These are phyloP conservation scores for Veloboletus limbatus DNA, from an alignment of 1,284 basidiomycete genomes.

Conservation along the genomic window DNA sequence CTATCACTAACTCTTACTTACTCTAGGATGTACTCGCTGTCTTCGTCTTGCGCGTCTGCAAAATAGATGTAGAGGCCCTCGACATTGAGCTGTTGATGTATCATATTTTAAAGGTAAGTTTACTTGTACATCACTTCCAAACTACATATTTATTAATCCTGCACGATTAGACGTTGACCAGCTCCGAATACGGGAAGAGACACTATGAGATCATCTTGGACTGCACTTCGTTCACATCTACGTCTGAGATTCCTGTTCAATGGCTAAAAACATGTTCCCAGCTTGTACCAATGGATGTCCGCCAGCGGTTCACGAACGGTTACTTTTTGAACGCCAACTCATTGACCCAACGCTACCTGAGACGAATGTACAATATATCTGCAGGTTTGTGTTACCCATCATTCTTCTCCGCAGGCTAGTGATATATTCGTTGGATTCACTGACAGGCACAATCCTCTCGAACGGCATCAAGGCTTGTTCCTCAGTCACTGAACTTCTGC, in stretches of 20 bases:
- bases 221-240: slow-evolving; percentile 75
- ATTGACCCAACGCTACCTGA: slow-evolving; percentile 69
- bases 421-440: slow-evolving; percentile 6
- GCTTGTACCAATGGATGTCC: slow-evolving; percentile 70
- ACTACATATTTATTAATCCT: background rate
- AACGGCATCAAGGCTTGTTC: slow-evolving; percentile 56
- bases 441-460: slow-evolving; percentile 54
- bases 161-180: slow-evolving; percentile 37
- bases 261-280: slow-evolving; percentile 83
- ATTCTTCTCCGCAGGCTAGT: background rate
- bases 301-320: slow-evolving; percentile 52
- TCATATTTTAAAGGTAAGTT: slow-evolving; percentile 76
- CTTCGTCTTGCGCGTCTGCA: slow-evolving; percentile 62
- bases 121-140: background rate
- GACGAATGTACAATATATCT: slow-evolving; percentile 71
- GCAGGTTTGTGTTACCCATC: slow-evolving; percentile 48
- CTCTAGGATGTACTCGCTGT: slow-evolving; percentile 50
- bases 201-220: slow-evolving; percentile 78
- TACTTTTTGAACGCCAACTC: slow-evolving; percentile 82
- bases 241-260: slow-evolving; percentile 76
- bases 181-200: slow-evolving; percentile 45
- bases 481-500: slow-evolving; percentile 56
- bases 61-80: slow-evolving; percentile 77
- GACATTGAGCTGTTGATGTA: slow-evolving; percentile 86
- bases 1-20: slow-evolving; percentile 9